Evolutionary conservation across 768 basidiomycete genomes (phyloP).

Genomic region (Mycena vitilis): DNA sequence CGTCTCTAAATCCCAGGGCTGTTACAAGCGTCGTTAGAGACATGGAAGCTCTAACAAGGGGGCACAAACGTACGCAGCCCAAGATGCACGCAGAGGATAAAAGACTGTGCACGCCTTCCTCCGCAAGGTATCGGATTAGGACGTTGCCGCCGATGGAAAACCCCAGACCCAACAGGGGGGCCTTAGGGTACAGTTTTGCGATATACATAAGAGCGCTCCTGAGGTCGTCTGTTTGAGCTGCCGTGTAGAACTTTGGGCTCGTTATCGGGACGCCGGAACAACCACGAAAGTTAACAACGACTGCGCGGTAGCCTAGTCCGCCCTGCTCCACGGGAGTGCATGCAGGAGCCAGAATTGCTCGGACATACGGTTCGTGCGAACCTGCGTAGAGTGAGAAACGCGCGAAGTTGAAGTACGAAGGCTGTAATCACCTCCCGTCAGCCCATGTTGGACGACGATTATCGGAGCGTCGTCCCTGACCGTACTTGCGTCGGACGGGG

Average conservation of each 20-base stretch:
- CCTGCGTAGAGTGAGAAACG: constrained; percentile 54
- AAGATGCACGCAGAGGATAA: constrained; percentile 75
- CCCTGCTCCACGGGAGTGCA: constrained; percentile 77
- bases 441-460: constrained; percentile 68
- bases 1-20: constrained; percentile 65
- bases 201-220: constrained; percentile 85
- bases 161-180: constrained; percentile 87
- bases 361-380: constrained; percentile 92
- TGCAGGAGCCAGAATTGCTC: constrained; percentile 81
- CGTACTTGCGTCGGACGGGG: constrained; percentile 55
- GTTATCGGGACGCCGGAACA: constrained; percentile 91
- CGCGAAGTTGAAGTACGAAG: not conserved
- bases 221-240: constrained; percentile 90
- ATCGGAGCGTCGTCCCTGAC: constrained; percentile 60
- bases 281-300: constrained; percentile 93
- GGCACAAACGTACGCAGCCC: constrained; percentile 71
- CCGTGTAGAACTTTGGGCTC: constrained; percentile 85
- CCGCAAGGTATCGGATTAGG: constrained; percentile 87
- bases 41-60: not conserved
- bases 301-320: constrained; percentile 90
- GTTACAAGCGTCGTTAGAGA: constrained; percentile 20
- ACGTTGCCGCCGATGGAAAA: constrained; percentile 96
- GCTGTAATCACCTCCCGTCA: constrained; percentile 58
- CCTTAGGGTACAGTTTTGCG: constrained; percentile 74
- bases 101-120: constrained; percentile 78